Evolutionary conservation across 352 stramenopile species (phyloP).

Genomic region (Aphanomyces stellatus): DNA sequence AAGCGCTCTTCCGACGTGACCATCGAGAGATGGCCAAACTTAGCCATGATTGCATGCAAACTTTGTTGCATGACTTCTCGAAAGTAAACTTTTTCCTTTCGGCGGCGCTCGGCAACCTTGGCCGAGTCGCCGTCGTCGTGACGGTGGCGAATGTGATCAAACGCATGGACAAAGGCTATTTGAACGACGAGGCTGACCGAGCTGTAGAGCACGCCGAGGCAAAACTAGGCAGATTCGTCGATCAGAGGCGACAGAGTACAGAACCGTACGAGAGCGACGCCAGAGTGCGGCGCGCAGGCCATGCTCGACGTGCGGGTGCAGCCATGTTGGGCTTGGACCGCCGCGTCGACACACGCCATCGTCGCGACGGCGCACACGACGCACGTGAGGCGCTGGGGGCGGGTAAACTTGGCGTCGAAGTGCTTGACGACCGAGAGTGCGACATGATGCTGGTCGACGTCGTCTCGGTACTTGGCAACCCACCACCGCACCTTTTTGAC

Average conservation of each 20-base stretch:
- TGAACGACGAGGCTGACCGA: constrained; percentile 37
- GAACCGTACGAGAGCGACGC: background rate
- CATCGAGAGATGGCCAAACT: background rate
- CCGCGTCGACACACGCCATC: constrained; percentile 37
- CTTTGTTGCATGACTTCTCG: constrained; percentile 13
- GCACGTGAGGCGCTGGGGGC: constrained; percentile 40
- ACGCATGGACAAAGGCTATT: constrained; percentile 27
- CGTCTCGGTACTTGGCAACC: constrained; percentile 37
- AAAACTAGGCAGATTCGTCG: constrained; percentile 33
- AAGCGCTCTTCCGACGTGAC: constrained; percentile 67
- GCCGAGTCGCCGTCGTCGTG: constrained; percentile 51
- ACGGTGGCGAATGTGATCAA: constrained; percentile 53
- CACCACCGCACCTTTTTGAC: constrained; percentile 42
- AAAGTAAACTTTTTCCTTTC: constrained; percentile 64
- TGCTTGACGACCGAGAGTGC: constrained; percentile 35
- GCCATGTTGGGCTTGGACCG: constrained; percentile 43
- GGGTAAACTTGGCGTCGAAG: constrained; percentile 57
- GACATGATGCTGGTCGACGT: constrained; percentile 36
- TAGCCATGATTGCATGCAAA: constrained; percentile 8
- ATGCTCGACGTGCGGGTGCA: constrained; percentile 52
- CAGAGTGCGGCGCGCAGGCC: constrained; percentile 39
- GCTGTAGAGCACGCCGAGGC: constrained; percentile 49
- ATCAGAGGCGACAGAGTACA: constrained; percentile 20
- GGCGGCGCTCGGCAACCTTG: constrained; percentile 40
- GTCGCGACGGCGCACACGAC: constrained; percentile 37